Conservation (phyloP, 805 yeast genomes). For the Candida xiaguanensis region DNA sequence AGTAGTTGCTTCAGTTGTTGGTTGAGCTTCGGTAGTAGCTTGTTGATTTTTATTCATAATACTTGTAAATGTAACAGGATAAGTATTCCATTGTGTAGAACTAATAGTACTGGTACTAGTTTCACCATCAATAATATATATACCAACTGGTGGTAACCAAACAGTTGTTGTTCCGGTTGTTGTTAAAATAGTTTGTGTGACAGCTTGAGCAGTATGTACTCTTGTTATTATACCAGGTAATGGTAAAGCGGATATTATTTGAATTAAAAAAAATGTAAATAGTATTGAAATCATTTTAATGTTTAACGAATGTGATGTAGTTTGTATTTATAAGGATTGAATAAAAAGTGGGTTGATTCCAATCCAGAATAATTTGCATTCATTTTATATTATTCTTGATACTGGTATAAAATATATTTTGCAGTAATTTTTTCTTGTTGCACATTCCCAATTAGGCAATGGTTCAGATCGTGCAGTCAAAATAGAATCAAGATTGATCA, state of each 20-base stretch:
- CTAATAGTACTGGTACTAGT: conserved; percentile 47
- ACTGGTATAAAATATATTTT: conserved; percentile 4
- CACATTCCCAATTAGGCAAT: conserved; percentile 10
- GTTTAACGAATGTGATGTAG: background rate
- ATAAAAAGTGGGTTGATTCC: conserved; percentile 2
- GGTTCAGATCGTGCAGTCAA: conserved; percentile 1
- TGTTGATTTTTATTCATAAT: conserved; percentile 16
- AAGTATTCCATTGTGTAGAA: conserved; percentile 28
- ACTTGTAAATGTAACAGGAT: conserved; percentile 29
- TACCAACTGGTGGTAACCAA: conserved; percentile 49
- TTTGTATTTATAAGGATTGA: background rate
- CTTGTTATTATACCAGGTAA: conserved; percentile 46
- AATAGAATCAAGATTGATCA: background rate
- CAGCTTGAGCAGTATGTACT: conserved; percentile 53
- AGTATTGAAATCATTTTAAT: conserved; percentile 7
- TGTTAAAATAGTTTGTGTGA: conserved; percentile 39
- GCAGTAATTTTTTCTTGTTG: conserved; percentile 7
- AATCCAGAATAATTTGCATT: background rate
- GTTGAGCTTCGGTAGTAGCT: conserved; percentile 18
- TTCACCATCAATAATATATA: conserved; percentile 46
- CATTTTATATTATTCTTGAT: background rate
- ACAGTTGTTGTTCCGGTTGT: conserved; percentile 48
- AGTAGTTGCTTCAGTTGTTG: conserved; percentile 15
- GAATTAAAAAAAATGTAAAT: conserved; percentile 13
- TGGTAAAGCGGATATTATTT: conserved; percentile 29